These are phyloP conservation scores for Quercus gilva DNA, from an alignment of 306 rosid genomes.

Conservation along the genomic window DNA sequence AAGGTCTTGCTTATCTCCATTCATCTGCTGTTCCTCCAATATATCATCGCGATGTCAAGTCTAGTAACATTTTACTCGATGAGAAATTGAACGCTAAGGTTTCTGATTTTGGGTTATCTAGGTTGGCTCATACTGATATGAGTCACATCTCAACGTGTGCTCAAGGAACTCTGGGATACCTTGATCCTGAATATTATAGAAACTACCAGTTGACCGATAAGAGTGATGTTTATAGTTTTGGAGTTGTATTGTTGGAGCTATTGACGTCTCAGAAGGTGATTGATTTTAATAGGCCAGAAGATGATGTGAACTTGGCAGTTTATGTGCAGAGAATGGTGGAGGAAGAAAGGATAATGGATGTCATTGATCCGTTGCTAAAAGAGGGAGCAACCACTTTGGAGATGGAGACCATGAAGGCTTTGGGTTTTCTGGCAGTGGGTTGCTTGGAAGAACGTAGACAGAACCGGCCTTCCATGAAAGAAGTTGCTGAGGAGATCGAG, in stretches of 20 bases:
- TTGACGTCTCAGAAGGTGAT: constrained; percentile 71
- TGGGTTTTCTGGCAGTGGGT: constrained; percentile 67
- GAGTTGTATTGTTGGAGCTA: constrained; percentile 66
- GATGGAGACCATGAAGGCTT: constrained; percentile 71
- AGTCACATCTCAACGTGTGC: constrained; percentile 83
- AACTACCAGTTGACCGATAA: constrained; percentile 70
- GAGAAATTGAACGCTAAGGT: constrained; percentile 60
- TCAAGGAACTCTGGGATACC: constrained; percentile 76
- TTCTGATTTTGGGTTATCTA: constrained; percentile 66
- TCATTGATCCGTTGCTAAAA: constrained; percentile 51
- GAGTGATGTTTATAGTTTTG: constrained; percentile 74
- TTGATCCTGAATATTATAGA: constrained; percentile 72
- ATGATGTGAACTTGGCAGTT: constrained; percentile 81
- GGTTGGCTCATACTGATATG: constrained; percentile 73
- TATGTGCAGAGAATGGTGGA: constrained; percentile 55
- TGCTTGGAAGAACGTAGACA: constrained; percentile 84
- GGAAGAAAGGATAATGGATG: constrained; percentile 62
- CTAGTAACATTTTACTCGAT: constrained; percentile 68
- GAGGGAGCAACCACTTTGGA: constrained; percentile 50
- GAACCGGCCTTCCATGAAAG: constrained; percentile 85
- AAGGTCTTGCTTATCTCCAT: constrained; percentile 71
- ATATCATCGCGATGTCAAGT: constrained; percentile 82
- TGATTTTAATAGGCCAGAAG: constrained; percentile 55
- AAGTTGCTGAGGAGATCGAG: constrained; percentile 66
- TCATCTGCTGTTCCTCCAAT: constrained; percentile 74